phyloP scores from a whole-genome alignment of 2,329 filamentous ascomycete species.

The Fusarium staphyleae region DNA sequence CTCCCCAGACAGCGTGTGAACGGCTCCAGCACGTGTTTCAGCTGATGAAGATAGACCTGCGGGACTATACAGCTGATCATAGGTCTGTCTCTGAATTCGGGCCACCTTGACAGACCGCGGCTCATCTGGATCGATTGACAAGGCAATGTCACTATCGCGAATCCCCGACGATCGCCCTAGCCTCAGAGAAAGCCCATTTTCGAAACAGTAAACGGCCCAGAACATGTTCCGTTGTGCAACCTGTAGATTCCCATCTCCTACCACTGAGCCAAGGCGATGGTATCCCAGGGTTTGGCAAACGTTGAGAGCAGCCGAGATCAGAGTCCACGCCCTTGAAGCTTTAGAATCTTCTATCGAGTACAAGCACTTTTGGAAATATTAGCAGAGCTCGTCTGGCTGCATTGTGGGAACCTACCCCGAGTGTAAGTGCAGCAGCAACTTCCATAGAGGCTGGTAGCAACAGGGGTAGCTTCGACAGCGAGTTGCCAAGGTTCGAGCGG shows the following conservation, averaged over 20 bases:
- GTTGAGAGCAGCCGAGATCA: slow-evolving; percentile 47
- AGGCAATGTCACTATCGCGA: slow-evolving; percentile 44
- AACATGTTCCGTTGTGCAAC: slow-evolving; percentile 35
- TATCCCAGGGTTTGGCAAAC: slow-evolving; percentile 47
- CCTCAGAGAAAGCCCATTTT: slow-evolving; percentile 48
- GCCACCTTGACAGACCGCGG: slow-evolving; percentile 28
- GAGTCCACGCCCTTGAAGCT: slow-evolving; percentile 44
- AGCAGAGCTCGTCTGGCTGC: background rate
- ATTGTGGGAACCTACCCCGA: slow-evolving; percentile 39
- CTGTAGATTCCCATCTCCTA: background rate
- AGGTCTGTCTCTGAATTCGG: slow-evolving; percentile 44
- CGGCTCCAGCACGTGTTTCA: background rate
- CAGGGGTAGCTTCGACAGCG: slow-evolving; percentile 42
- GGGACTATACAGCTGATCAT: slow-evolving; percentile 47
- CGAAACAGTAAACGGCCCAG: slow-evolving; percentile 47
- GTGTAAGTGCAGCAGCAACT: slow-evolving; percentile 44
- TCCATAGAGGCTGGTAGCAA: slow-evolving; percentile 45
- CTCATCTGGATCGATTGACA: slow-evolving; percentile 24
- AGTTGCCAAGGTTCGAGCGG: slow-evolving; percentile 38
- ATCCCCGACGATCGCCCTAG: slow-evolving; percentile 46
- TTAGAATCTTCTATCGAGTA: slow-evolving; percentile 46
- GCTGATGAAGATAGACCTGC: background rate
- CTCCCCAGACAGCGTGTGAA: slow-evolving; percentile 3
- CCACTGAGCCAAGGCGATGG: slow-evolving; percentile 28
- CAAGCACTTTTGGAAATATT: slow-evolving; percentile 37